Percentiles rank a stretch among this genome's conserved stretches.
Evolutionary conservation across 805 yeast genomes (phyloP).

Genomic region (Wickerhamiella azymoides): DNA sequence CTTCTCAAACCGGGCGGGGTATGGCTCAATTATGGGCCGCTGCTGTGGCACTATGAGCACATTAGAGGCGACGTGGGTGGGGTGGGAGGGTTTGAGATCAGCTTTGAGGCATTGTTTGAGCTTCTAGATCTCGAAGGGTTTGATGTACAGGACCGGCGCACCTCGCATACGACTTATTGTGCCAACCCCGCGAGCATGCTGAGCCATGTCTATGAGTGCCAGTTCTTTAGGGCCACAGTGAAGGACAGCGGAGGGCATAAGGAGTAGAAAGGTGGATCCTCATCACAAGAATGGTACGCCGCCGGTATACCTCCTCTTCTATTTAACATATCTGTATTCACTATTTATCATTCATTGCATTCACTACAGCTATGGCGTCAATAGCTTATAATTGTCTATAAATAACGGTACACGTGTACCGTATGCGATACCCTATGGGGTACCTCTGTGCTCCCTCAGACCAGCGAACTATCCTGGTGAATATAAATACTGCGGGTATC

Average conservation of each 20-base stretch:
- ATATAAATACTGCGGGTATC: slow-evolving; percentile 4
- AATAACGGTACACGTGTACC: too few relatives aligned
- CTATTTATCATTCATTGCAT: too few relatives aligned
- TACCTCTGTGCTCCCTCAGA: not conserved
- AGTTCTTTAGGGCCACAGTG: slow-evolving; percentile 35
- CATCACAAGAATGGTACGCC: too few relatives aligned
- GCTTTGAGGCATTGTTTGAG: slow-evolving; percentile 39
- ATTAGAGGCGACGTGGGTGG: slow-evolving; percentile 20
- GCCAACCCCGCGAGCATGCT: slow-evolving; percentile 39
- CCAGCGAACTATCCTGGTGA: slow-evolving; percentile 4
- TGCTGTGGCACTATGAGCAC: slow-evolving; percentile 46
- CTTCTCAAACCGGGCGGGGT: slow-evolving; percentile 35
- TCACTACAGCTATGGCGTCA: slow-evolving; percentile 8
- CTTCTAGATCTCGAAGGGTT: slow-evolving; percentile 40
- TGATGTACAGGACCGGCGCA: slow-evolving; percentile 31
- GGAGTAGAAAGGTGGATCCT: too few relatives aligned
- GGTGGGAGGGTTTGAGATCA: slow-evolving; percentile 41
- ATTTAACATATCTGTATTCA: too few relatives aligned
- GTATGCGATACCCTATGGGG: too few relatives aligned
- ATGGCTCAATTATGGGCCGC: slow-evolving; percentile 74
- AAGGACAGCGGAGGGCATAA: too few relatives aligned
- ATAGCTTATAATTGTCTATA: too few relatives aligned
- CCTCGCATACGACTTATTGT: slow-evolving; percentile 40
- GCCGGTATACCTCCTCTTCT: too few relatives aligned
- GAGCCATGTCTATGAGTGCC: slow-evolving; percentile 45